Evolutionary conservation across 352 stramenopile genomes (phyloP), one percentile per base, ranked within the genome.

Genomic region (Pilasporangium apinafurcum): DNA sequence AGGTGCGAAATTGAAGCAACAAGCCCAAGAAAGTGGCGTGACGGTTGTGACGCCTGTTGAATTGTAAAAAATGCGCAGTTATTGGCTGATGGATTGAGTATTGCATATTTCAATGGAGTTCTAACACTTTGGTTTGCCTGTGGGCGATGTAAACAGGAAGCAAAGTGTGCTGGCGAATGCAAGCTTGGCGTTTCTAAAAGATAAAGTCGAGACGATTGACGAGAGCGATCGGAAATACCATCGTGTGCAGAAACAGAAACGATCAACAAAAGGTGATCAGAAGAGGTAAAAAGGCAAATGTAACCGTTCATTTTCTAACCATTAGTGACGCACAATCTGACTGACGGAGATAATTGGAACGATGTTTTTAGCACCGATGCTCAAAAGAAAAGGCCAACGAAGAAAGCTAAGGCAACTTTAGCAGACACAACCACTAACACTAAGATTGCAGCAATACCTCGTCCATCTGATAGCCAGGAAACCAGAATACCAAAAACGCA

Each of bases 221-320:
- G 72, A 87, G 39, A 76, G 44, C 42, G 58, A 77, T 38, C 62
- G 56, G 35, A 85, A 77, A 44, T 83, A 84, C 47, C 67, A 75
- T 42, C 7, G 34, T 13, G 25, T 48, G 7, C 48, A 35, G 18
- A 70, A 67, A 31, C 64, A 66, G 53, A 10, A 40, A 12, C 33
- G 40, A 13, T 47, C 42, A 42, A 21, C 25, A 51, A 58, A 8
- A 18, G n/a, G n/a, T n/a, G n/a, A n/a, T n/a, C n/a, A n/a, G n/a
- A n/a, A n/a, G n/a, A n/a, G n/a, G n/a, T n/a, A n/a, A n/a, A n/a
- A n/a, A n/a, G n/a, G n/a, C n/a, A n/a, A n/a, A n/a, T n/a, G n/a
- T n/a, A n/a, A n/a, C n/a, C n/a, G n/a, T n/a, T n/a, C n/a, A n/a
- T n/a, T n/a, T n/a, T n/a, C n/a, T n/a, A n/a, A n/a, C n/a, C n/a